phyloP scores from a whole-genome alignment of 1,139 yeast species.

The Candida labiduridarum region DNA sequence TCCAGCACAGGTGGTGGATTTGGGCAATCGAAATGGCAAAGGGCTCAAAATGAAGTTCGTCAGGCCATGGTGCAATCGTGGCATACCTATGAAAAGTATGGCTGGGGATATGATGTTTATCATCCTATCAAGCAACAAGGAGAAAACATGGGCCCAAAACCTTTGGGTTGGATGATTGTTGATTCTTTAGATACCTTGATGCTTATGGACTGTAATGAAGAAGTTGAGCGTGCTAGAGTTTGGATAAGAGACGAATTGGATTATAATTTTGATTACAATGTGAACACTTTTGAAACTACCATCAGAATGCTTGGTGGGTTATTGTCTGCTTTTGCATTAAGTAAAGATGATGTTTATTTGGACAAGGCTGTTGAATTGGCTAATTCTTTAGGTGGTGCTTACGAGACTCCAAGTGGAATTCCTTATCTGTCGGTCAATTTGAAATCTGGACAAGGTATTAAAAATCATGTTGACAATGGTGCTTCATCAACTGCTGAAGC shows the following conservation, averaged over 20 bases:
- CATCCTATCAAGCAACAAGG: conserved; percentile 60
- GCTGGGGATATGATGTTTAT: conserved; percentile 66
- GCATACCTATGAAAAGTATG: conserved; percentile 74
- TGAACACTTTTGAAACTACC: conserved; percentile 89
- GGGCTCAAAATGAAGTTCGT: conserved; percentile 57
- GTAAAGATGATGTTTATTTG: conserved; percentile 69
- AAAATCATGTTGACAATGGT: conserved; percentile 64
- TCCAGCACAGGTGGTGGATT: background rate
- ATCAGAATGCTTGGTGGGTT: conserved; percentile 94
- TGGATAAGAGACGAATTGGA: conserved; percentile 68
- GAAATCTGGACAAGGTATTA: conserved; percentile 59
- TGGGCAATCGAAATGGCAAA: conserved; percentile 31
- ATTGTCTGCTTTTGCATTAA: conserved; percentile 75
- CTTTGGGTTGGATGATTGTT: conserved; percentile 94
- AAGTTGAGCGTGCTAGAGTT: conserved; percentile 61
- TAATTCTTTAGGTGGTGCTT: conserved; percentile 66
- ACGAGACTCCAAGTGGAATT: conserved; percentile 63
- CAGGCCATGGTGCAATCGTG: conserved; percentile 75
- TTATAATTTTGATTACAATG: conserved; percentile 64
- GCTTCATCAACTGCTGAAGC: conserved; percentile 87
- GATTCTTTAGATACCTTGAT: conserved; percentile 85
- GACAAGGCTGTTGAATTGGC: conserved; percentile 80
- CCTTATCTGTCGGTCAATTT: conserved; percentile 84
- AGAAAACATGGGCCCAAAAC: conserved; percentile 78
- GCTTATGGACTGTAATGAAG: conserved; percentile 75